These are phyloP conservation scores for Cryptococcus depauperatus DNA, from an alignment of 1,284 basidiomycete species.

Conservation along the genomic window DNA sequence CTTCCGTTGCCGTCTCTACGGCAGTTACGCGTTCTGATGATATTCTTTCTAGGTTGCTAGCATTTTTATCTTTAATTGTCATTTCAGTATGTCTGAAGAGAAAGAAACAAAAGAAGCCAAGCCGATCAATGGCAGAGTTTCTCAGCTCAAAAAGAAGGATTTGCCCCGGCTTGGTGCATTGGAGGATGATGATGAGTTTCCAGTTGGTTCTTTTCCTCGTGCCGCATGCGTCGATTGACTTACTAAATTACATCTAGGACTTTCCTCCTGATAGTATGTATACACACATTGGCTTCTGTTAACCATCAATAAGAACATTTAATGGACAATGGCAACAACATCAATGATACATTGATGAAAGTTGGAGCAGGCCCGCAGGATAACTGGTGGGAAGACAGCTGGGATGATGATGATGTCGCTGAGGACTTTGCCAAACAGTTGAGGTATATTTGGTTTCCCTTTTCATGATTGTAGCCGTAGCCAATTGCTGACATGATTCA, in stretches of 20 bases:
- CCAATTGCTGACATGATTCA: background rate
- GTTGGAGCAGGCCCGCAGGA: conserved; percentile 26
- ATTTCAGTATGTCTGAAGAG: conserved; percentile 14
- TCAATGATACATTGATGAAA: conserved; percentile 34
- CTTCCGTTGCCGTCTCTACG: background rate
- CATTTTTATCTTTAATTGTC: too few relatives aligned
- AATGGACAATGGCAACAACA: conserved; percentile 20
- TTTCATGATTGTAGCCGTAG: background rate
- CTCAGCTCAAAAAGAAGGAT: conserved; percentile 32
- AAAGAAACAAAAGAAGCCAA: conserved; percentile 5
- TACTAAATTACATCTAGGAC: conserved; percentile 22
- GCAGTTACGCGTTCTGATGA: too few relatives aligned
- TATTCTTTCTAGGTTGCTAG: too few relatives aligned
- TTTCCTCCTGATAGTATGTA: conserved; percentile 38
- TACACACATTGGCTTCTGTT: background rate
- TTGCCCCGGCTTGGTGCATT: conserved; percentile 44
- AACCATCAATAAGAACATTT: background rate
- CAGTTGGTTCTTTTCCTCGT: conserved; percentile 22
- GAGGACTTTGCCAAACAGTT: conserved; percentile 94
- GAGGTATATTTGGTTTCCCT: conserved; percentile 56
- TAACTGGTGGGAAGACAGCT: conserved; percentile 96
- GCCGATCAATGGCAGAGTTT: conserved; percentile 9
- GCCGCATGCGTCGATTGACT: background rate
- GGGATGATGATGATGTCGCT: conserved; percentile 98
- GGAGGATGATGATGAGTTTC: conserved; percentile 48